Evolutionary conservation across 345 rosid species (phyloP).

Genomic region (Aegle marmelos): DNA sequence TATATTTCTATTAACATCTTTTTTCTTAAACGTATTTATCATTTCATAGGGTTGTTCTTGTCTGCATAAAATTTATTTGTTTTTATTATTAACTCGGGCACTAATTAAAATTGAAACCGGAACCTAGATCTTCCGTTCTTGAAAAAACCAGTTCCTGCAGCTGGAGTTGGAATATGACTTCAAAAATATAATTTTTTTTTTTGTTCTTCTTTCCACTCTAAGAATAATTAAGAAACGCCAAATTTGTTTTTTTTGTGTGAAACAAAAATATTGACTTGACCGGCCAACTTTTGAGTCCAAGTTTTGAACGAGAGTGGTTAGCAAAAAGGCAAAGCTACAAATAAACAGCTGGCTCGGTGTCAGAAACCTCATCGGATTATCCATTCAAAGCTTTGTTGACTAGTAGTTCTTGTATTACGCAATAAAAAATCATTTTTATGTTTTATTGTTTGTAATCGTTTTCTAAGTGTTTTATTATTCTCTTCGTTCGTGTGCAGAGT

Average conservation of each 20-base stretch:
- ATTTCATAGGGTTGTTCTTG: too few species aligned
- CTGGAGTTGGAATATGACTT: too few species aligned
- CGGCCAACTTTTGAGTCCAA: background rate
- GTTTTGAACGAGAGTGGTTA: background rate
- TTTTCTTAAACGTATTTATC: too few species aligned
- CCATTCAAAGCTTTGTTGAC: background rate
- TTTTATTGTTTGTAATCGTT: background rate
- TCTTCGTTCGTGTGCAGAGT: background rate
- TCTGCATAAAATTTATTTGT: too few species aligned
- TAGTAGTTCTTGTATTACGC: background rate
- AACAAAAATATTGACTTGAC: background rate
- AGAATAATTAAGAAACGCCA: background rate
- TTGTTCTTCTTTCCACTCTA: too few species aligned
- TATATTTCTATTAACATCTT: too few species aligned
- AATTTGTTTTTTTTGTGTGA: background rate
- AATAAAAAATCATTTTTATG: background rate
- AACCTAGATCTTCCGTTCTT: too few species aligned
- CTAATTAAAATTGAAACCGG: too few species aligned
- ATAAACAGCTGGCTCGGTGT: slow-evolving; percentile 3
- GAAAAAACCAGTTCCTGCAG: too few species aligned
- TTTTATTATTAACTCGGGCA: too few species aligned
- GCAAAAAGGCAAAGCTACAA: background rate
- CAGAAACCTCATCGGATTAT: background rate
- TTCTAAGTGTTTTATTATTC: background rate
- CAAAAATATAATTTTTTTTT: too few species aligned